Evolutionary conservation across 768 basidiomycete species (phyloP), one percentile per base, ranked within the genome.

Genomic region (Bullera alba): DNA sequence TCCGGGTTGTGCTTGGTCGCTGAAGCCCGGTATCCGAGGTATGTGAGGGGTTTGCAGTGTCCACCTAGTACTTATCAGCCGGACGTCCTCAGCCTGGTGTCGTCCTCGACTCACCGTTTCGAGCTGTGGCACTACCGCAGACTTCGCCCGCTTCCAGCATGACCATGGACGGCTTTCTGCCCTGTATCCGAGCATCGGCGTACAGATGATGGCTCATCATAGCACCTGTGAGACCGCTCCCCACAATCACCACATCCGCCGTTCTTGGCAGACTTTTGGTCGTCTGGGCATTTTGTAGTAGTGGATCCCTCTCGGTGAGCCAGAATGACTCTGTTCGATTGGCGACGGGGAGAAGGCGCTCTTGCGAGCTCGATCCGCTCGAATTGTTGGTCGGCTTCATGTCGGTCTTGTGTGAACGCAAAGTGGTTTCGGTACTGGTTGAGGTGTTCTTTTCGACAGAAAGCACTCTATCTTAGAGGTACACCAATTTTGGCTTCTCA

Each of bases 121-220:
- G 30, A 17, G 57, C 61, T 12, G 61, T 62, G 2, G 61, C 57
- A 15, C 61, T 56, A 21, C 61, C 55, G 29, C 54, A 56, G 5
- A 48, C 34, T 35, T 63, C 61, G 25, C 56, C 61, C 28, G 61
- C 61, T 43, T 63, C 61, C 2, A 63, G 49, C 61, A 63, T 58
- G 5, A 63, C 54, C 10, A 63, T 50, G 5, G 46, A 53, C 25
- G 53, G 39, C 16, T 26, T 26, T 44, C 34, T 43, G 0, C 56
- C 52, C 17, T 36, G 8, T 17, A 22, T 37, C n/a, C 36, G 26
- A 2, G 57, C 54, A 22, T 56, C 44, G 21, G 32, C 49, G 23
- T 43, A 45, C 19, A 65, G 32, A 37, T 61, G 41, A 45, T 61
- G 57, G 12, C 37, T 44, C 37, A 48, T 52, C 59, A 61, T 54